phyloP scores from a whole-genome alignment of 2,329 filamentous ascomycete species.

The Apiospora malaysiana region DNA sequence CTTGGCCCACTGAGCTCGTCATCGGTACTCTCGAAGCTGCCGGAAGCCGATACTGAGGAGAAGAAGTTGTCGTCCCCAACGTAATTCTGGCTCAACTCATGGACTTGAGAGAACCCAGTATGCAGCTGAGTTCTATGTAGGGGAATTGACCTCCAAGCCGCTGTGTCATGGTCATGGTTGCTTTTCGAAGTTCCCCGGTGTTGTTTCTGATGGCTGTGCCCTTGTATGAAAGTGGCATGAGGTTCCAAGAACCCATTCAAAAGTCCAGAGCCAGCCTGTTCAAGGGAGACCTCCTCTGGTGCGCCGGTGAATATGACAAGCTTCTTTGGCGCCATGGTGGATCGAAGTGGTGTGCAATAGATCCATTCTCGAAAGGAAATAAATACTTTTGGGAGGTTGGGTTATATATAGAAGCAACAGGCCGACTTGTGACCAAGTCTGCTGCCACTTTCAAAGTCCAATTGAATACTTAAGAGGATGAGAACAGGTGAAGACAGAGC shows the following conservation, averaged over 20 bases:
- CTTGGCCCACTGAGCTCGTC: background rate
- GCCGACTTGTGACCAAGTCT: background rate
- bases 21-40: conserved; percentile 27
- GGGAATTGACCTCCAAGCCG: conserved; percentile 61
- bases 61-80: conserved; percentile 53
- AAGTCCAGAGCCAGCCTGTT: conserved; percentile 60
- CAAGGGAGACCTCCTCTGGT: conserved; percentile 58
- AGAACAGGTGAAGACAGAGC: background rate
- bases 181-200: conserved; percentile 23
- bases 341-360: background rate
- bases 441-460: background rate
- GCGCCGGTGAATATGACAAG: conserved; percentile 56
- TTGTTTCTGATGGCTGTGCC: conserved; percentile 26
- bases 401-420: background rate
- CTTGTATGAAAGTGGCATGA: conserved; percentile 43
- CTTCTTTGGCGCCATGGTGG: conserved; percentile 39
- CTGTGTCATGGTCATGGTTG: conserved; percentile 39
- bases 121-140: conserved; percentile 51
- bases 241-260: conserved; percentile 51
- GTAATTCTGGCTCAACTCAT: conserved; percentile 41
- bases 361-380: background rate
- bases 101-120: conserved; percentile 60
- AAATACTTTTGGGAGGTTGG: background rate
- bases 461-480: background rate
- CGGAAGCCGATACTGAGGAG: conserved; percentile 32